phyloP scores from a whole-genome alignment of 2,329 filamentous ascomycete genomes.

The Diplodia sapinea region DNA sequence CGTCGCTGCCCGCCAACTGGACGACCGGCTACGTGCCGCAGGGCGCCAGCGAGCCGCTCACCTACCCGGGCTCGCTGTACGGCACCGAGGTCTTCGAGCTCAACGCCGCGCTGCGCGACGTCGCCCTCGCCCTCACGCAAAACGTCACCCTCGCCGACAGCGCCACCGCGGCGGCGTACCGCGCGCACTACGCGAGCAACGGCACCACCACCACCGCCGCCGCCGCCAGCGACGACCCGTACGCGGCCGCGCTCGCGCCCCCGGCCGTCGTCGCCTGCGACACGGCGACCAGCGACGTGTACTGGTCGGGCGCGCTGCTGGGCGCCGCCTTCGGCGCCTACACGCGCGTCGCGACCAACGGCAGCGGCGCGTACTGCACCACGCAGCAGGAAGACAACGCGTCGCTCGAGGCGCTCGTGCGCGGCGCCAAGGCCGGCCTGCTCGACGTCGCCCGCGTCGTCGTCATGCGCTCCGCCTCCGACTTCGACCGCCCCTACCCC shows the following conservation, averaged over 20 bases:
- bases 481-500: conserved; percentile 73
- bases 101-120: conserved; percentile 46
- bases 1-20: conserved; percentile 62
- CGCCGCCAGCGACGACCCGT: no score
- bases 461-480: conserved; percentile 58
- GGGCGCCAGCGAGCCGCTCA: conserved; percentile 59
- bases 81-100: conserved; percentile 53
- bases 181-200: conserved; percentile 43
- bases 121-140: conserved; percentile 44
- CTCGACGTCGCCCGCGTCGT: conserved; percentile 46
- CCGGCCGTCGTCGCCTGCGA: conserved; percentile 44
- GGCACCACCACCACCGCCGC: no score
- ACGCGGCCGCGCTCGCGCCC: conserved; percentile 37
- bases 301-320: conserved; percentile 40
- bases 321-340: conserved; percentile 41
- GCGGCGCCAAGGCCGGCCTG: conserved; percentile 38
- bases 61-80: conserved; percentile 47
- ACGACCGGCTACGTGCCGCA: conserved; percentile 72
- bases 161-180: conserved; percentile 45
- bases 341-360: conserved; percentile 44
- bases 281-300: conserved; percentile 41
- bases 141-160: conserved; percentile 48
- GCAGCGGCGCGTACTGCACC: conserved; percentile 45
- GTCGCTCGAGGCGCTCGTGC: conserved; percentile 43
- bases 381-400: conserved; percentile 48